These are phyloP conservation scores for Chrysochromulina tobinii DNA, from an alignment of 78 protist species.

Conservation along the genomic window DNA sequence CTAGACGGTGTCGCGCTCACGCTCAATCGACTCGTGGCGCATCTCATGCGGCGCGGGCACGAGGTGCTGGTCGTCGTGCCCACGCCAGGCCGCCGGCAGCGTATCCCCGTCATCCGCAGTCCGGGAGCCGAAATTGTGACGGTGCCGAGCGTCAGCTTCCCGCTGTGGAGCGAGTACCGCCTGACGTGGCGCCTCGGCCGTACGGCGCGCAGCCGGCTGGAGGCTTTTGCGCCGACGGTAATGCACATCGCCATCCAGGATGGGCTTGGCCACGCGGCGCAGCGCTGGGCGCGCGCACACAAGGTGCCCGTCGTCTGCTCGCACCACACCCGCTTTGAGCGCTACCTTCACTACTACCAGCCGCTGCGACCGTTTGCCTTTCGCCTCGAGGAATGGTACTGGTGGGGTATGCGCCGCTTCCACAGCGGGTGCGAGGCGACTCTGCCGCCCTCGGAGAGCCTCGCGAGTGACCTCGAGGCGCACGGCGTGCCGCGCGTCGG, in stretches of 20 bases:
- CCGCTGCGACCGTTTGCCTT: not conserved
- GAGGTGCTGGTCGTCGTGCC: not conserved
- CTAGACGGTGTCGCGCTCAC: slow-evolving; percentile 45
- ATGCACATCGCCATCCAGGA: slow-evolving; percentile 41
- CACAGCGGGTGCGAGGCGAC: slow-evolving; percentile 14
- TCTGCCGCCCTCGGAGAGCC: slow-evolving; percentile 11
- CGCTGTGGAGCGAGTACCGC: not conserved
- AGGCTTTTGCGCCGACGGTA: slow-evolving; percentile 13
- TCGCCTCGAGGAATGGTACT: not conserved
- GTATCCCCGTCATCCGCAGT: not conserved
- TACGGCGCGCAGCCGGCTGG: not conserved
- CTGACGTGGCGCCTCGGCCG: not conserved
- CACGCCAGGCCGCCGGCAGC: not conserved
- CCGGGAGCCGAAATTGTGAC: not conserved
- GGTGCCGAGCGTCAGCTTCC: not conserved
- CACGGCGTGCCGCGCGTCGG: not conserved
- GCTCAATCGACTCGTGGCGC: slow-evolving; percentile 24
- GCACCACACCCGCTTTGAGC: slow-evolving; percentile 37
- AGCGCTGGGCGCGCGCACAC: not conserved
- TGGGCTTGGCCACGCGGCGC: slow-evolving; percentile 1
- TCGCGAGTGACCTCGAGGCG: not conserved
- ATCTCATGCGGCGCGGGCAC: slow-evolving; percentile 12
- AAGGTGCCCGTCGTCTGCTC: slow-evolving; percentile 6
- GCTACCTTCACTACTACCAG: slow-evolving; percentile 24
- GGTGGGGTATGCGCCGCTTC: slow-evolving; percentile 10